Conservation (phyloP, 2,329 filamentous ascomycete genomes). For the Chrysosporium keratinophilum region DNA sequence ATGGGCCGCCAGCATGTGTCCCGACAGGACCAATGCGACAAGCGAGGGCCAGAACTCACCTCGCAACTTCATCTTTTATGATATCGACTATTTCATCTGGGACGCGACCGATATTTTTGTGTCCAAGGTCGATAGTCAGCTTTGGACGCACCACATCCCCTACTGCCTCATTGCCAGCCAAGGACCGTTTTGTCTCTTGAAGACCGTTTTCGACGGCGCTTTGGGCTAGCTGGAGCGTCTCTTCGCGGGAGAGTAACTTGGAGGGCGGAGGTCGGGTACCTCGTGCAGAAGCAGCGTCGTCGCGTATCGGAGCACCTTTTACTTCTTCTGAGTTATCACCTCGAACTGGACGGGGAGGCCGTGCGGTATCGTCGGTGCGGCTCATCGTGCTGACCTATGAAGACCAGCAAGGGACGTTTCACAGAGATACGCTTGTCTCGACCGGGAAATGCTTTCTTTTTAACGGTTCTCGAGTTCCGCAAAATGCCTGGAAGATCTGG, state of each 20-base stretch:
- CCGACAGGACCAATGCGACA: background rate
- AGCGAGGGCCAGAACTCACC: constrained; percentile 26
- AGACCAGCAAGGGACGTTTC: constrained; percentile 10
- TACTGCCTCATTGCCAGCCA: constrained; percentile 38
- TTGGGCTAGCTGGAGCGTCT: constrained; percentile 38
- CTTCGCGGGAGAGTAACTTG: constrained; percentile 32
- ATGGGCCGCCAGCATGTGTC: background rate
- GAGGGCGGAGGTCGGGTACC: constrained; percentile 20
- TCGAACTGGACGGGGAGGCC: constrained; percentile 26
- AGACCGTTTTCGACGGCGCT: constrained; percentile 39
- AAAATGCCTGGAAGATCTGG: constrained; percentile 11
- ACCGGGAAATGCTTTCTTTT: background rate
- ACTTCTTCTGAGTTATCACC: constrained; percentile 25
- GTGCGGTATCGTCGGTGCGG: constrained; percentile 30
- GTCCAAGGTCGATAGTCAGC: constrained; percentile 43
- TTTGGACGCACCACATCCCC: constrained; percentile 40
- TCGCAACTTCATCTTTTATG: constrained; percentile 45
- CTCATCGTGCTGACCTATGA: constrained; percentile 26
- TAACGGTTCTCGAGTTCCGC: constrained; percentile 5
- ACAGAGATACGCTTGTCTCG: constrained; percentile 5
- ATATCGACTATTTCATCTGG: constrained; percentile 43
- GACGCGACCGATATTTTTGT: constrained; percentile 40
- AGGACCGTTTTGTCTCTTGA: constrained; percentile 38
- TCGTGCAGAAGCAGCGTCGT: constrained; percentile 24
- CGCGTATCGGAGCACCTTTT: constrained; percentile 20